These are phyloP conservation scores for Chlorella ohadii DNA, from an alignment of 139 green algal species.

Conservation along the genomic window DNA sequence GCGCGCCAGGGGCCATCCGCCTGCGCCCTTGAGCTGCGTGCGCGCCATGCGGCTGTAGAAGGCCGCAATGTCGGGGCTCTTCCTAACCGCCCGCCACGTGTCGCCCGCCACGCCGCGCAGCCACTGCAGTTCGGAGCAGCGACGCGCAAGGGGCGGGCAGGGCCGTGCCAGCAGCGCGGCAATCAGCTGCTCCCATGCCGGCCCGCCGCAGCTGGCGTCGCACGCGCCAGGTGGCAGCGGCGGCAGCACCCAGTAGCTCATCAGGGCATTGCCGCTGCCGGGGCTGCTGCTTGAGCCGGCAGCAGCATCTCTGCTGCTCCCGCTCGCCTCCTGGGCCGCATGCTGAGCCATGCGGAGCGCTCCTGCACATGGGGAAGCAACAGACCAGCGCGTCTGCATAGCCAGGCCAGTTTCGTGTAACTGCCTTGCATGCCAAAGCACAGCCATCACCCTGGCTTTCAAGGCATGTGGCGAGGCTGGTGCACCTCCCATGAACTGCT, in stretches of 20 bases:
- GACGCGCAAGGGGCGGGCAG: background rate
- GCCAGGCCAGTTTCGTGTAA: no score
- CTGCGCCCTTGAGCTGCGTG: conserved; percentile 16
- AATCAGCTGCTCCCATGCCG: background rate
- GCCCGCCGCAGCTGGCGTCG: background rate
- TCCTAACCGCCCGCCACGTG: conserved; percentile 12
- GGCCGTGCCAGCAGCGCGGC: background rate
- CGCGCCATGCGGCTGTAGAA: conserved; percentile 22
- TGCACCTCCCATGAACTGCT: background rate
- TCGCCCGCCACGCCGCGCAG: conserved; percentile 8
- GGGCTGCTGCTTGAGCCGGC: background rate
- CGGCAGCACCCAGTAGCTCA: conserved; percentile 29
- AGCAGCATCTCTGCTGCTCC: background rate
- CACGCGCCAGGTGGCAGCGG: background rate
- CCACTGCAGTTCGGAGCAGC: conserved; percentile 14
- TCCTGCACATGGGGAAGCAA: background rate
- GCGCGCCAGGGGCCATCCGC: conserved; percentile 25
- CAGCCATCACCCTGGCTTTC: no score
- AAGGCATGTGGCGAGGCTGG: no score
- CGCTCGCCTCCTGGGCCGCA: background rate
- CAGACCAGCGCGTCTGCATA: no score
- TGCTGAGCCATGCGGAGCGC: conserved; percentile 2
- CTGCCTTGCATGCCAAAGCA: no score
- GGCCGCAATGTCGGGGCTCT: background rate
- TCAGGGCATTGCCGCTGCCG: background rate